These are phyloP conservation scores for Sistotremastrum suecicum DNA, from an alignment of 768 basidiomycete species.

Conservation along the genomic window DNA sequence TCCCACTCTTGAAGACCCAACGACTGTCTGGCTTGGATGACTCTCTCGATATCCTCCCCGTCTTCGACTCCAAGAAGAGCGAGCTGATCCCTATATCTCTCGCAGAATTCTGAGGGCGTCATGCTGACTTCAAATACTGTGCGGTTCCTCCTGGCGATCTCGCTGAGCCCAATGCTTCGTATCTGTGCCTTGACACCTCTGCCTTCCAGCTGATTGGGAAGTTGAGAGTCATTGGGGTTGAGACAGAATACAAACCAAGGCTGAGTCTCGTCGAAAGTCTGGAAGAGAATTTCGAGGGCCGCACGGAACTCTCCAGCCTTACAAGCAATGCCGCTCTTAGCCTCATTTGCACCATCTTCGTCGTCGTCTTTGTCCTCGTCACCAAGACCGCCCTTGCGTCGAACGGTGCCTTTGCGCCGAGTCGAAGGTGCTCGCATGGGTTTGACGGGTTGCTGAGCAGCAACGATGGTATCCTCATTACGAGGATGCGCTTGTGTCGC, in stretches of 20 bases:
- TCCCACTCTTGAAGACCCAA: slow-evolving; percentile 53
- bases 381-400: slow-evolving; percentile 26
- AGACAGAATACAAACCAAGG: slow-evolving; percentile 87
- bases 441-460: slow-evolving; percentile 85
- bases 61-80: slow-evolving; percentile 39
- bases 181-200: slow-evolving; percentile 88
- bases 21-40: slow-evolving; percentile 42
- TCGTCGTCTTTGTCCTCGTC: slow-evolving; percentile 39
- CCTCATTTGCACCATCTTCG: slow-evolving; percentile 15
- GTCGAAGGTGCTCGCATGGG: slow-evolving; percentile 91
- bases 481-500: slow-evolving; percentile 85
- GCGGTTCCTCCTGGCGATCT: slow-evolving; percentile 54
- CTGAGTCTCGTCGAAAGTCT: slow-evolving; percentile 80
- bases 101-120: slow-evolving; percentile 75
- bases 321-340: slow-evolving; percentile 30
- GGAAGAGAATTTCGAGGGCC: slow-evolving; percentile 74
- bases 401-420: slow-evolving; percentile 61
- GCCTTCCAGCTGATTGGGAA: slow-evolving; percentile 89
- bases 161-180: slow-evolving; percentile 61
- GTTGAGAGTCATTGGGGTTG: slow-evolving; percentile 89
- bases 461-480: slow-evolving; percentile 90
- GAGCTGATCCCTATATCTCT: slow-evolving; percentile 65
- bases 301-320: slow-evolving; percentile 81
- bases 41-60: slow-evolving; percentile 43
- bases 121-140: slow-evolving; percentile 74